Evolutionary conservation across 106 monocot species (phyloP), one percentile per base, ranked within the genome.

Genomic region (Iris macrosiphon): DNA sequence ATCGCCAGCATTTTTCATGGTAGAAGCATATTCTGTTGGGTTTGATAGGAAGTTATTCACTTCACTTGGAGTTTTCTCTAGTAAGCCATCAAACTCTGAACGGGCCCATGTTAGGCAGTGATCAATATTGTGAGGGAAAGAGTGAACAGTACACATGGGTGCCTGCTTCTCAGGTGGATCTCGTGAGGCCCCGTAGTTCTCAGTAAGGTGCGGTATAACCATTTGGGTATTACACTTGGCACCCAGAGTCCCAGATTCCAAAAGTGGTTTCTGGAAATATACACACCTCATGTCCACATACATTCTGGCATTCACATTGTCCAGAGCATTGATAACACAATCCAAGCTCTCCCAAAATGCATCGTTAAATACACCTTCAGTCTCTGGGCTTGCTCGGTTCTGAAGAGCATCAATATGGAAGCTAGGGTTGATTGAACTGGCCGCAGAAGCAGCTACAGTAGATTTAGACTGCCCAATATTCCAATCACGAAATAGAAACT

Each of bases 121-220:
- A 68, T 89, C 85, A 57, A 96, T 89, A 52, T 96, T 96, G 43
- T 96, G 95, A 30, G 95, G 95, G 26, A 96, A 89, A 25, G 89
- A 89, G 43, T 96, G 95, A 46, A 96, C 78, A 9, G 95, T 96
- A 59, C 95, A 89, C 89, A 89, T 89, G 32, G 89, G 95, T 27
- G 85, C 95, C 62, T 89, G 85, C 51, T 75, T 96, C 61, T 96
- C 89, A 45, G 95, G 95, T 15, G 92, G 48, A 16, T 92, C 92
- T 57, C 77, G 74, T 18, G 92, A 79, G 27, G 92, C 92, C 1
- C 89, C 85, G 68, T 96, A 96, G 62, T 96, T 96, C 59, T 96
- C 95, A 46, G 95, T 96, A 27, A 83, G 64, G 61, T 96, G 89
- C 37, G 95, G 95, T 56, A 96, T 89, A 39, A 96, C 79, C 82